Evolutionary conservation across 257 asterid species (phyloP), one percentile per base, ranked within the genome.

Genomic region (Solanum sitiens): DNA sequence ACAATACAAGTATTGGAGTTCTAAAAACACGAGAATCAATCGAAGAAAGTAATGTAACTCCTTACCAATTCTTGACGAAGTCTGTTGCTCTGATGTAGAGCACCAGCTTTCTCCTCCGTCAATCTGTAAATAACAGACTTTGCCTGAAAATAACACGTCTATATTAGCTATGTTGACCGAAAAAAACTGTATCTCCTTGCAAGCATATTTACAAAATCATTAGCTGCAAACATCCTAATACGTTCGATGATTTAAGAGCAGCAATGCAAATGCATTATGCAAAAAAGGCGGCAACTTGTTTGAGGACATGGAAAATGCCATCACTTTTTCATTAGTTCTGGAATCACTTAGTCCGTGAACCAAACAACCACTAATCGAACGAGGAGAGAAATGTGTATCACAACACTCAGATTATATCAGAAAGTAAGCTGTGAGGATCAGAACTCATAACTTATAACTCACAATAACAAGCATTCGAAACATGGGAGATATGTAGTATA

Each of bases 61-160:
- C 95, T 85, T 87, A 96, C 98, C 98, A 95, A 61, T 87, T 96
- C 98, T 88, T 91, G 95, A 84, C 94, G 96, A 90, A 95, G 94
- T 87, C 89, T 94, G 89, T 85, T 93, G 40, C 89, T 89, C 44
- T 88, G 95, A 77, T 94, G 96, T 90, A 90, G 59, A 50, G 98
- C 98, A 86, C 92, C 92, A 72, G 91, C 86, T 90, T 94, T 95
- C 90, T 96, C 98, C 92, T 93, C 95, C 0, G 95, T 91, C 91
- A 93, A 88, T 84, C 92, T 96, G 20, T 95, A 89, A 88, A 94
- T 90, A 45, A 90, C 91, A 35, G 98, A 91, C 83, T 91, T 93
- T 70, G 89, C 93, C 98, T 96, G 90, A 84, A 27, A 84, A 89
- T n/a, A 32, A 86, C 27, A 70, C 75, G 82, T 79, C 42, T 44